phyloP scores from a whole-genome alignment of 306 rosid genomes.

The Leucaena leucocephala region DNA sequence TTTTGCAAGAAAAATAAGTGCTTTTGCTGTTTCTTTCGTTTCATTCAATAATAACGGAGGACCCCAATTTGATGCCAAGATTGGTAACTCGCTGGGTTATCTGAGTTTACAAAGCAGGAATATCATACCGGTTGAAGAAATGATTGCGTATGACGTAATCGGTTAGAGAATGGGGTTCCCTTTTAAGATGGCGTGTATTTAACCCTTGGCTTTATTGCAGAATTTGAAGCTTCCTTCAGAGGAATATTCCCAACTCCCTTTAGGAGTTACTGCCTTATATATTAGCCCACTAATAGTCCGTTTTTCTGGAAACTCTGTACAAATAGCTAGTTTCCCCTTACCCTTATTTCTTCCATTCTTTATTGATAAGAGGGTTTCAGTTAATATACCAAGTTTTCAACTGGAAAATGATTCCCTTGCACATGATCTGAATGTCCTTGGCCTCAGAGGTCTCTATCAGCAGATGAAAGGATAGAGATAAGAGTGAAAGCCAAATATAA shows the following conservation, averaged over 20 bases:
- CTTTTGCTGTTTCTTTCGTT: neutral
- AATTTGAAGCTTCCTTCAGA: conserved; percentile 20
- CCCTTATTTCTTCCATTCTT: conserved; percentile 15
- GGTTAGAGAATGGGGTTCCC: conserved; percentile 26
- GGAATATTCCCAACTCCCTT: conserved; percentile 37
- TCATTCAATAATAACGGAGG: neutral
- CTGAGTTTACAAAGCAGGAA: neutral
- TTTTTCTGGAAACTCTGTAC: conserved; percentile 10
- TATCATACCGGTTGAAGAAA: conserved; percentile 20
- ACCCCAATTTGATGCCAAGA: neutral
- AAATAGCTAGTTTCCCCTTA: neutral
- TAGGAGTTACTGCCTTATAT: neutral
- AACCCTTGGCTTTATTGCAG: neutral
- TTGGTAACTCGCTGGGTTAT: neutral
- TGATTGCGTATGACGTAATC: neutral
- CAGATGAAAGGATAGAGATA: conserved; percentile 16
- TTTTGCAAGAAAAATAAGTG: neutral
- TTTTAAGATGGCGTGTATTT: neutral
- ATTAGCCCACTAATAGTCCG: neutral
- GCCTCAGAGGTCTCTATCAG: conserved; percentile 26
- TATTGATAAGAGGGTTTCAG: neutral
- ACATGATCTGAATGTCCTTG: conserved; percentile 29
- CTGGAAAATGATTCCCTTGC: conserved; percentile 17
- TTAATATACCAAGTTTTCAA: conserved; percentile 6
- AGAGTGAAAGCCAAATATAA: neutral